Conservation (phyloP, 768 basidiomycete species). For the Boletus sp. region DNA sequence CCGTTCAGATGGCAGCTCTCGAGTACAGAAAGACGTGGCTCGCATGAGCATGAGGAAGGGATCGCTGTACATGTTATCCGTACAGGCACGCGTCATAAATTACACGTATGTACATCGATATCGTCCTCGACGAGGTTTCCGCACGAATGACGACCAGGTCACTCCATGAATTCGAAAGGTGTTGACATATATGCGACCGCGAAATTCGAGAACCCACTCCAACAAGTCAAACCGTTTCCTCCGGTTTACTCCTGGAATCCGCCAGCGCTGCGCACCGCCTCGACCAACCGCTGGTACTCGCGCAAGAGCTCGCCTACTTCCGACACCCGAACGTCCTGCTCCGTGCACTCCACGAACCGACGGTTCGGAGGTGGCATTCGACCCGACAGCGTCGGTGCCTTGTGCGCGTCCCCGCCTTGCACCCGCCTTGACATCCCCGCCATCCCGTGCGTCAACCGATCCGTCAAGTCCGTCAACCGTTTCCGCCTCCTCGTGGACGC, state of each 20-base stretch:
- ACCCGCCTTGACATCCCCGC: conserved; percentile 53
- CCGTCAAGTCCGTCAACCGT: conserved; percentile 47
- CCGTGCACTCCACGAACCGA: conserved; percentile 68
- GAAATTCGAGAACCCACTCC: too few species aligned
- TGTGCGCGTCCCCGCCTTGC: conserved; percentile 29
- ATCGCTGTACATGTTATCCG: too few species aligned
- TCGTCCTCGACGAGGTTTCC: too few species aligned
- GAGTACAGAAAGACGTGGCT: conserved; percentile 58
- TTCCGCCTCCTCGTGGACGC: conserved; percentile 55
- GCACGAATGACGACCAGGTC: too few species aligned
- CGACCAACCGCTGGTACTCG: conserved; percentile 80
- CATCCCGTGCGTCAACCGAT: conserved; percentile 72
- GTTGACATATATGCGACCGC: too few species aligned
- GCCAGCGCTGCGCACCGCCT: conserved; percentile 56
- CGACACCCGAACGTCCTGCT: conserved; percentile 75
- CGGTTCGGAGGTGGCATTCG: conserved; percentile 60
- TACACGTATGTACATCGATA: too few species aligned
- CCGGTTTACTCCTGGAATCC: conserved; percentile 34
- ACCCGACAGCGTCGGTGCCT: conserved; percentile 39
- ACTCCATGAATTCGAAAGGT: too few species aligned
- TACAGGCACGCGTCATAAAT: too few species aligned
- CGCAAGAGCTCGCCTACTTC: conserved; percentile 78
- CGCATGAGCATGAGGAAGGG: too few species aligned
- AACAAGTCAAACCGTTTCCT: too few species aligned
- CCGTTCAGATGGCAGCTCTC: conserved; percentile 55